Base-by-base conservation (phyloP, 73 alveolate genomes). In the Blepharisma stoltei region DNA sequence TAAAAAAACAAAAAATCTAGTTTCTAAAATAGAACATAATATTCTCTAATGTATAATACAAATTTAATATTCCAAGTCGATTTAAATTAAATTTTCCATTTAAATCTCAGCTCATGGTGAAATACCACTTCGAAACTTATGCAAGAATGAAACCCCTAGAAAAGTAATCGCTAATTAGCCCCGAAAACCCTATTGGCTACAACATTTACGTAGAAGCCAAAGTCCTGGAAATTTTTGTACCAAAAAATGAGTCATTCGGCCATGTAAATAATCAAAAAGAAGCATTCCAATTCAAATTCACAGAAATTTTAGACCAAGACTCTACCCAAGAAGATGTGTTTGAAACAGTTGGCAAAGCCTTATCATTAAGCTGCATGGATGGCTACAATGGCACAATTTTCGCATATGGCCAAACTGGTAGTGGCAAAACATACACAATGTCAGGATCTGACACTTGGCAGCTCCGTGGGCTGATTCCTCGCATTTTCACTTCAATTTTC, bases 331-430 rank as follows among this genome's bases (percentile, higher is more conserved):
- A 94, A 76, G 92, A 93, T 76, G 90, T 95, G 8, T 95, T 91
- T 65, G 78, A 83, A 54, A 68, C 53, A 68, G 90, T 93, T 46
- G 96, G 97, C n/a, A 49, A 67, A 44, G 93, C 94, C 18, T 90
- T 90, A 6, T 81, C 89, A 23, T n/a, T 75, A 23, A 90, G 94
- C 69, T 93, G 94, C 70, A 60, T 95, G 70, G 97, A 93, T 78
- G 99, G 99, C 6, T 95, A 91, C 87, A 95, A 95, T 81, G 97
- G 97, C 43, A 93, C 99, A 0, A 84, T 94, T 38, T 95, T 94
- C 82, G 97, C 98, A 46, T 94, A 93, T 83, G 99, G 98, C 6
- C 92, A 95, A 81, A 95, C 99, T 11, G 99, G 99, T 6, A 81
- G 95, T 25, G 99, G 99, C 67, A 95, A 95, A 81, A 95, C 99